Base-by-base conservation (phyloP, 1,284 basidiomycete genomes). In the Sanghuangporus weigelae region DNA sequence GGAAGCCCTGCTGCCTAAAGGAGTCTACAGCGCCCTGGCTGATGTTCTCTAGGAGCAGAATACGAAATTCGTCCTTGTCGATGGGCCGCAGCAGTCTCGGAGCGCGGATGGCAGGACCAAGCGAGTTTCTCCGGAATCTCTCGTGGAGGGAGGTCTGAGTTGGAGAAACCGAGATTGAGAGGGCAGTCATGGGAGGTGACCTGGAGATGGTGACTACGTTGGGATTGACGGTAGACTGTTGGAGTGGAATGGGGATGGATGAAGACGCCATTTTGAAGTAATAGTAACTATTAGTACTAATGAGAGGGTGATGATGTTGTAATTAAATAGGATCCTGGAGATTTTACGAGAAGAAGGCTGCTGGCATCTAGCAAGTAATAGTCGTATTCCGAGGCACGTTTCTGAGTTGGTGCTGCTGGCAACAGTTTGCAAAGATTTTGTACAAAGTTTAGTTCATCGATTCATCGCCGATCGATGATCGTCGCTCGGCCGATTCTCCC, bases 11-110 rank as follows among this genome's bases (percentile, higher is more conserved):
- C 3, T 85, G 81, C 69, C 84, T 84, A 79, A 99, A 90, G 65
- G 88, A 82, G 39, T 81, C 77, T 60, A 97, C 93, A 23, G 97
- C 97, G 48, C 95, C 92, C 73, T 89, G 84, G 76, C 90, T 95
- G 80, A 99, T 96, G 74, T 98, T 98, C 78, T 98, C 96, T 67
- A 99, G 83, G 59, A 99, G 78, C 63, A 99, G 83, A 57, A 98
- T 83, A 61, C 79, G 80, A 44, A 93, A 78, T 67, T 85, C 84
- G 66, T 88, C 91, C 70, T 90, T 92, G 63, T 92, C 90, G 31
- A 86, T 76, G 6, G 91, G 90, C 67, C 92, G 90, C 35, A 93
- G 82, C 40, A 89, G 81, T 68, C 84, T 89, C 50, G 87, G 83
- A 62, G 79, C 79, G 60, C 86, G 80, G 61, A 88, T 70, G 44